phyloP scores from a whole-genome alignment of 1,284 basidiomycete species.

The Thecaphora frezii region DNA sequence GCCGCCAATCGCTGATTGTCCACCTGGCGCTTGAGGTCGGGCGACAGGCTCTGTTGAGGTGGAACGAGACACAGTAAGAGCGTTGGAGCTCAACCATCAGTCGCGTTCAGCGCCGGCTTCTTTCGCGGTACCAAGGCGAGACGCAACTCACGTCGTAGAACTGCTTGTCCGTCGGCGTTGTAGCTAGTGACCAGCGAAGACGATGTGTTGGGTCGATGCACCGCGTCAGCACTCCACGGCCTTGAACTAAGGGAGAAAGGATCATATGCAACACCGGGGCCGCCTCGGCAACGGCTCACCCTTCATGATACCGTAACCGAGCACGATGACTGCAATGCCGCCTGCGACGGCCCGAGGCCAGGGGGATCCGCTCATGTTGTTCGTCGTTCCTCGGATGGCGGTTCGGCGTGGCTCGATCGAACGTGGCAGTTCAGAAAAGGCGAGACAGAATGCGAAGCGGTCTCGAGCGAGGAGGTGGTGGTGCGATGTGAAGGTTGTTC shows the following conservation, averaged over 20 bases:
- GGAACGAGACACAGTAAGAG: slow-evolving; percentile 4
- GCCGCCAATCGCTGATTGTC: slow-evolving; percentile 39
- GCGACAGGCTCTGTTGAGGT: slow-evolving; percentile 30
- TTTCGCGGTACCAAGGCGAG: not conserved
- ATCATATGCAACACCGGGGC: not conserved
- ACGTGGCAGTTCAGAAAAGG: too few relatives aligned
- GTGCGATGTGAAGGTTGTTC: not conserved
- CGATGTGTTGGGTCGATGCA: not conserved
- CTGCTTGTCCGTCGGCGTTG: slow-evolving; percentile 50
- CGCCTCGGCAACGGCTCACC: slow-evolving; percentile 14
- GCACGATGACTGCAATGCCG: slow-evolving; percentile 21
- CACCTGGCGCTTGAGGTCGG: slow-evolving; percentile 48
- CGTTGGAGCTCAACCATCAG: not conserved
- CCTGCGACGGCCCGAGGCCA: slow-evolving; percentile 36
- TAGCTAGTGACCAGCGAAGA: slow-evolving; percentile 20
- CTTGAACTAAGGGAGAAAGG: not conserved
- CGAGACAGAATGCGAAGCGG: too few relatives aligned
- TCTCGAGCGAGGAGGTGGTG: not conserved
- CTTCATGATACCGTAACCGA: slow-evolving; percentile 51
- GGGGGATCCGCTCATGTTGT: slow-evolving; percentile 22
- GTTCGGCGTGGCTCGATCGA: too few relatives aligned
- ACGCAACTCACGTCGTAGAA: slow-evolving; percentile 43
- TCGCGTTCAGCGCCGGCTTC: not conserved
- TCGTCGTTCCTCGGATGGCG: not conserved
- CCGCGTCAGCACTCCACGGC: slow-evolving; percentile 2